phyloP scores from a whole-genome alignment of 306 rosid species.

The Astragalus glycyphyllos region DNA sequence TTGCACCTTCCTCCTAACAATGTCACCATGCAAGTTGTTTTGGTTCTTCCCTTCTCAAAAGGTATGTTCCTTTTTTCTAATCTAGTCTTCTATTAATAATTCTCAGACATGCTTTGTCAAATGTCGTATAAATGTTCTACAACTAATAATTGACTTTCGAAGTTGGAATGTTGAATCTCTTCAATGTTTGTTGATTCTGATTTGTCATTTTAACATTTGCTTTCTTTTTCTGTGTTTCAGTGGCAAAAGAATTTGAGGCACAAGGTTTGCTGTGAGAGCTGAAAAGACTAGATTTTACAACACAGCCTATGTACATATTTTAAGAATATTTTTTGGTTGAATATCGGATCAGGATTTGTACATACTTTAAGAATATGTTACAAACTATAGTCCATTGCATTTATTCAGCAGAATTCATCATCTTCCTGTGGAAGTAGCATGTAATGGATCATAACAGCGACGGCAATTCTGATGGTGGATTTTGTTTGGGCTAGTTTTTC shows the following conservation, averaged over 20 bases:
- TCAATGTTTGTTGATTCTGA: background rate
- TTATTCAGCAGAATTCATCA: conserved; percentile 25
- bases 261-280: conserved; percentile 59
- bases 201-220: conserved; percentile 18
- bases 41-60: conserved; percentile 65
- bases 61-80: conserved; percentile 36
- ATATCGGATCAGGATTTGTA: no score
- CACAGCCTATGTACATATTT: conserved; percentile 38
- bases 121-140: conserved; percentile 14
- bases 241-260: conserved; percentile 58
- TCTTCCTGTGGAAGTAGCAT: conserved; percentile 22
- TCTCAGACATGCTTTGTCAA: background rate
- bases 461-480: background rate
- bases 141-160: background rate
- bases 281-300: conserved; percentile 37
- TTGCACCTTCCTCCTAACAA: conserved; percentile 96
- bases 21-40: conserved; percentile 72
- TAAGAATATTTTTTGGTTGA: no score
- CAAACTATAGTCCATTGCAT: conserved; percentile 18
- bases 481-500: no score
- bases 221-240: conserved; percentile 47
- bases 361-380: conserved; percentile 7
- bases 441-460: conserved; percentile 21
- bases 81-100: no score
- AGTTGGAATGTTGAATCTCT: no score